phyloP scores from a whole-genome alignment of 2,329 filamentous ascomycete species.

The Allantophomopsis cytisporea region DNA sequence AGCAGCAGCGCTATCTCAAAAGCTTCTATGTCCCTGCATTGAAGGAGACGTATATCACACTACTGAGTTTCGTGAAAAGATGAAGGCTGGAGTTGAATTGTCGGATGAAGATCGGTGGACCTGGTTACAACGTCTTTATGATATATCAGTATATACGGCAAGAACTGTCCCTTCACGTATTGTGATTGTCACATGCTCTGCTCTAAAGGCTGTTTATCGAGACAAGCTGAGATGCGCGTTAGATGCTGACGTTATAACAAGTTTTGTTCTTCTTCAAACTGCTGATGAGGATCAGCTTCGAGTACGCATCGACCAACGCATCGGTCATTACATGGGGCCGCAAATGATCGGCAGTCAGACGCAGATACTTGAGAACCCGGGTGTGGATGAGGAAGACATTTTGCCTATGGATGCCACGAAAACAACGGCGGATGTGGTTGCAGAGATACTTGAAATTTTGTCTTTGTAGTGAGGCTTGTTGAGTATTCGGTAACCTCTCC shows the following conservation, averaged over 20 bases:
- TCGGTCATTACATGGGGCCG: slow-evolving; percentile 22
- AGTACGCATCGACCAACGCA: slow-evolving; percentile 13
- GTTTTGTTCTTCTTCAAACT: slow-evolving; percentile 23
- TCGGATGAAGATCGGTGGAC: slow-evolving; percentile 18
- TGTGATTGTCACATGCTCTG: slow-evolving; percentile 25
- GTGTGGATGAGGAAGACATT: slow-evolving; percentile 19
- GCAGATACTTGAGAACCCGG: slow-evolving; percentile 15
- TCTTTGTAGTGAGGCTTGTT: no score
- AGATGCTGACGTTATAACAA: slow-evolving; percentile 7
- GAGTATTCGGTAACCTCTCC: no score
- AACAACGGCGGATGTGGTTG: slow-evolving; percentile 1
- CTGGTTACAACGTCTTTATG: slow-evolving; percentile 18
- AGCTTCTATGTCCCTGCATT: slow-evolving; percentile 20
- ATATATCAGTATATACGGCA: slow-evolving; percentile 11
- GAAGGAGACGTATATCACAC: slow-evolving; percentile 26
- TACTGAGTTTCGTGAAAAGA: slow-evolving; percentile 16
- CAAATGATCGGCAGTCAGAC: slow-evolving; percentile 22
- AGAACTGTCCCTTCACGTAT: slow-evolving; percentile 13
- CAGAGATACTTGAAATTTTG: slow-evolving; percentile 1
- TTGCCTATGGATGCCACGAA: slow-evolving; percentile 13
- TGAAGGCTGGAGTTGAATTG: slow-evolving; percentile 17
- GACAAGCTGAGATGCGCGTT: slow-evolving; percentile 15
- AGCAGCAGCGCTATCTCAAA: slow-evolving; percentile 15
- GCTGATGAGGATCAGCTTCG: slow-evolving; percentile 14
- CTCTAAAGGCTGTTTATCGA: slow-evolving; percentile 20